Base-by-base conservation (phyloP, 257 asterid species). In the Scutellaria minor region DNA sequence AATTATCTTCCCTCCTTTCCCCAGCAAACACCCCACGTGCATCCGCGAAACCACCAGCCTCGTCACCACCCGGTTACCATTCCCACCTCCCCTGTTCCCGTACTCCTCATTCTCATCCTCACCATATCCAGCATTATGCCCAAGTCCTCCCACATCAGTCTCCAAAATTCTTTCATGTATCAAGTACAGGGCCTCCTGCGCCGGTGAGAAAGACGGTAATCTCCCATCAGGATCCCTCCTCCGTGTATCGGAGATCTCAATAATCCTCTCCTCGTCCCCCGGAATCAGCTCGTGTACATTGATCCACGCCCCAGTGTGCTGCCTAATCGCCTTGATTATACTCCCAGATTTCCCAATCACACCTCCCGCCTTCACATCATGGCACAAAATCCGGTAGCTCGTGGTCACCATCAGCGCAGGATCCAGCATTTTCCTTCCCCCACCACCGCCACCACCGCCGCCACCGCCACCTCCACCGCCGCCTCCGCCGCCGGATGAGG, bases 321-420 rank as follows among this genome's bases (percentile, higher is more conserved):
- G 95, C 80, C 96, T 88, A 70, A 94, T 91, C 45, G 95, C 72
- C 86, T 87, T 91, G 45, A 94, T 86, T 22, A 94, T 89, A 55
- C 97, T 89, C 53, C 97, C 97, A 0, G 97, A 91, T 73, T 89
- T 94, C 75, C 98, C 98, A 81, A 93, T 93, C 57, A 94, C 99
- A 8, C 99, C 97, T 4, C 97, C 99, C 0, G 90, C 97, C 79
- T 89, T 94, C 44, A 83, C 83, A 39, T 94, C 97, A 65, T 88
- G 96, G 46, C 97, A 94, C 60, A 94, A 58, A 71, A 91, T 89
- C 65, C 96, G 85, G 58, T 89, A 94, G 69, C 89, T 89, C 9
- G 97, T 94, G 1, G 97, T 89, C 79, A 88, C 98, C 89, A 83
- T 89, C 31, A 85, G 45, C 13, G 93, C 66, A 20, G 81, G 75